Conservation (phyloP, 2,329 filamentous ascomycete genomes). For the Monosporascus sp. region DNA sequence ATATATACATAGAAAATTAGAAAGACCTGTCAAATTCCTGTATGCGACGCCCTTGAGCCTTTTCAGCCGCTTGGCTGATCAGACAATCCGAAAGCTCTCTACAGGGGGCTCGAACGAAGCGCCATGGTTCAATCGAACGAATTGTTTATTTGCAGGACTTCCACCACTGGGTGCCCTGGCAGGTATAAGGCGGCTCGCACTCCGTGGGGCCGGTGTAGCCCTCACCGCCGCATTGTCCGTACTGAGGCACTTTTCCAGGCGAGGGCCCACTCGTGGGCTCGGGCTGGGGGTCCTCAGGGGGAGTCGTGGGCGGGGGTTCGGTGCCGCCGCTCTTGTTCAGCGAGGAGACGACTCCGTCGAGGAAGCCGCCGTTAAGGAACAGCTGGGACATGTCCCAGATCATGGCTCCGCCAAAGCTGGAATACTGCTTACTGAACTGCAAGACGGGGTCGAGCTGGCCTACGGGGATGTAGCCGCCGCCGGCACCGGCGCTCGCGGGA, state of each 20-base stretch:
- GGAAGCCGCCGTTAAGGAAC: conserved; percentile 49
- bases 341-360: conserved; percentile 34
- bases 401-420: conserved; percentile 61
- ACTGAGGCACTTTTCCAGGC: neutral
- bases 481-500: conserved; percentile 48
- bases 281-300: neutral
- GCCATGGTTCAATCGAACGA: no score
- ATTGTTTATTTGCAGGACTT: neutral
- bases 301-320: neutral
- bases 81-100: no score
- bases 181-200: neutral
- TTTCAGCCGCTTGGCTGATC: no score
- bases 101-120: no score
- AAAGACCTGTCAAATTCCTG: neutral
- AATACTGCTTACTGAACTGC: conserved; percentile 45
- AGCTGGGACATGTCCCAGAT: conserved; percentile 62
- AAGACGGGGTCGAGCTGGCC: conserved; percentile 43
- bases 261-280: neutral
- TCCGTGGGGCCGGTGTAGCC: neutral
- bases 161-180: neutral
- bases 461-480: conserved; percentile 47
- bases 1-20: neutral
- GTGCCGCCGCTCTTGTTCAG: neutral
- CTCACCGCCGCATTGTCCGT: neutral
- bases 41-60: no score